Percentiles rank a stretch among this genome's conserved stretches.
Evolutionary conservation across 2,329 filamentous ascomycete genomes (phyloP).

Genomic region (Knufia fluminis): DNA sequence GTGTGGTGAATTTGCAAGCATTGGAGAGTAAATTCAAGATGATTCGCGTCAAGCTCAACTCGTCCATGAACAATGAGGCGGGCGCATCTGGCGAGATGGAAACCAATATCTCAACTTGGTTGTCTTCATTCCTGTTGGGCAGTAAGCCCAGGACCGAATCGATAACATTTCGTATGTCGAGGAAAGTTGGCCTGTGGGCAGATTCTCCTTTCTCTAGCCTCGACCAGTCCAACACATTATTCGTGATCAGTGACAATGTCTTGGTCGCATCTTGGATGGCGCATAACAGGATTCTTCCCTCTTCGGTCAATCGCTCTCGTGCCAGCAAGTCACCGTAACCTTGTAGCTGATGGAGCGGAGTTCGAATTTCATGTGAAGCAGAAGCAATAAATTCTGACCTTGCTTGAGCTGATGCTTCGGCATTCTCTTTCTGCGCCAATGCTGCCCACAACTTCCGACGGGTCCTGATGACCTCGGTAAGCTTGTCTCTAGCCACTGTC

Average conservation of each 20-base stretch:
- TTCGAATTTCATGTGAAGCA: conserved; percentile 31
- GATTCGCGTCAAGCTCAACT: conserved; percentile 29
- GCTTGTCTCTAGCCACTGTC: conserved; percentile 29
- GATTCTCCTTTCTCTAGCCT: conserved; percentile 29
- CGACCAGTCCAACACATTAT: conserved; percentile 31
- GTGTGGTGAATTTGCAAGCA: conserved; percentile 27
- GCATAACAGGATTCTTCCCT: conserved; percentile 25
- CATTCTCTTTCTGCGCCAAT: conserved; percentile 29
- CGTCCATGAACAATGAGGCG: conserved; percentile 27
- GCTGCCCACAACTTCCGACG: conserved; percentile 27
- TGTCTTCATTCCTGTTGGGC: conserved; percentile 28
- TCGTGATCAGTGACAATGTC: conserved; percentile 30
- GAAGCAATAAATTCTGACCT: conserved; percentile 29
- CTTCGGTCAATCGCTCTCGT: conserved; percentile 26
- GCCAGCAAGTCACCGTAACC: conserved; percentile 30
- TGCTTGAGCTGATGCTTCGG: conserved; percentile 27
- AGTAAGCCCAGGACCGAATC: conserved; percentile 28
- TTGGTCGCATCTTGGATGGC: conserved; percentile 30
- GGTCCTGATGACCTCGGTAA: conserved; percentile 28
- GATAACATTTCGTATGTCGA: conserved; percentile 27
- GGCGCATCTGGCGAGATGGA: conserved; percentile 28
- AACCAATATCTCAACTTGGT: conserved; percentile 27
- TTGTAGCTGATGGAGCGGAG: conserved; percentile 30
- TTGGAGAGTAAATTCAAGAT: conserved; percentile 32
- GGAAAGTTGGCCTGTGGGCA: conserved; percentile 25